Percentiles rank a stretch among this genome's conserved stretches.
phyloP scores from a whole-genome alignment of 2,329 filamentous ascomycete genomes.

The Pezicula rhizophila region DNA sequence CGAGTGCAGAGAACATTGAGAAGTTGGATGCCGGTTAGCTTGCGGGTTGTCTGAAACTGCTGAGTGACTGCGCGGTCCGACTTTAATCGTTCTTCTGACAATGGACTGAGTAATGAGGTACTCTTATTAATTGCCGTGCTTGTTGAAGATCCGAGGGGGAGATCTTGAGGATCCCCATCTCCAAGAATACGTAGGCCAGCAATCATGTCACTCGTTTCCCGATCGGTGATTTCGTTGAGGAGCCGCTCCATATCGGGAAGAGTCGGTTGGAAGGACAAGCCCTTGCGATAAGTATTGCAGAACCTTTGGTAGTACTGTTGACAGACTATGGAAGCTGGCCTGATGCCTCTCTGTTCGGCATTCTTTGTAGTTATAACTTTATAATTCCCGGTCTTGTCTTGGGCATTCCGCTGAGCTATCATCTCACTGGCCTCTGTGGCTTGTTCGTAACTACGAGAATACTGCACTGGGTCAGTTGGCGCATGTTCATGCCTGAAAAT shows the following conservation, averaged over 20 bases:
- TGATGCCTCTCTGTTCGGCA: slow-evolving; percentile 2
- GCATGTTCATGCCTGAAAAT: slow-evolving; percentile 6
- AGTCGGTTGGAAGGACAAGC: neutral
- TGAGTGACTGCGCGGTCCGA: neutral
- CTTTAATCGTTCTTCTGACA: neutral
- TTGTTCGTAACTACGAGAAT: slow-evolving; percentile 4
- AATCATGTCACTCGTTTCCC: neutral
- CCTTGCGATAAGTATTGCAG: neutral
- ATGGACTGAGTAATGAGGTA: neutral
- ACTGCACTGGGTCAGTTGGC: neutral
- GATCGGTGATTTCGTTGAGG: slow-evolving; percentile 1
- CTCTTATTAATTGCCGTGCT: neutral
- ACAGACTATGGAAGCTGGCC: slow-evolving; percentile 6
- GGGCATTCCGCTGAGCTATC: neutral
- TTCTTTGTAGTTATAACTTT: neutral
- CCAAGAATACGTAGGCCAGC: neutral
- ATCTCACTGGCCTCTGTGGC: slow-evolving; percentile 4
- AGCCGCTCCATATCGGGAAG: slow-evolving; percentile 5
- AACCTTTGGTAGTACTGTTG: neutral
- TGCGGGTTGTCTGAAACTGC: slow-evolving; percentile 6
- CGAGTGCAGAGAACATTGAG: slow-evolving; percentile 6
- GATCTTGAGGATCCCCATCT: neutral
- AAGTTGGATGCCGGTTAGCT: slow-evolving; percentile 8
- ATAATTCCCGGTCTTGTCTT: no score
- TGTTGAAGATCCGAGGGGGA: neutral